Percentiles rank a stretch among this genome's conserved stretches.
Conservation (phyloP, 2,329 filamentous ascomycete species). For the Simplicillium sp. region DNA sequence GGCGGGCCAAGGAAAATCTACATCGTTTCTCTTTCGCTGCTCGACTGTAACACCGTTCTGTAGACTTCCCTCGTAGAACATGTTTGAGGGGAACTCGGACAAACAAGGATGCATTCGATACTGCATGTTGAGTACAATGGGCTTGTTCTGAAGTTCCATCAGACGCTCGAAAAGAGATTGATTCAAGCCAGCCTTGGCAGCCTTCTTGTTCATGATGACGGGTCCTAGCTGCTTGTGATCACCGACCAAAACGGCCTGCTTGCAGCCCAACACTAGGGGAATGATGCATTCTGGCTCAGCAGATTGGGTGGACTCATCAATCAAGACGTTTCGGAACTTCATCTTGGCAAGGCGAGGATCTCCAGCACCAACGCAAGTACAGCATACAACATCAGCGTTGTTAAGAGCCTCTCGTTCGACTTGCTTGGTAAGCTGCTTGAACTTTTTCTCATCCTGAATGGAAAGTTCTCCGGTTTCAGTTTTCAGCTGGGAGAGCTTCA, state of each 20-base stretch:
- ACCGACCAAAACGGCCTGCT: constrained; percentile 96
- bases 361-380: constrained; percentile 94
- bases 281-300: constrained; percentile 99
- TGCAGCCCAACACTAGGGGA: constrained; percentile 90
- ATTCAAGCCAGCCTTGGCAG: constrained; percentile 92
- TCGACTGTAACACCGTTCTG: constrained; percentile 93
- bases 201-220: constrained; percentile 99
- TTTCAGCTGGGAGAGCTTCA: constrained; percentile 90
- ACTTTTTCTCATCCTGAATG: constrained; percentile 96
- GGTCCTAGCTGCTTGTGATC: constrained; percentile 97
- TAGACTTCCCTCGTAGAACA: constrained; percentile 97
- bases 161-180: constrained; percentile 97
- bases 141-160: constrained; percentile 80
- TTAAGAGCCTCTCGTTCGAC: constrained; percentile 91
- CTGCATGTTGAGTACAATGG: constrained; percentile 90
- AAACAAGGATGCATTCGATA: constrained; percentile 99
- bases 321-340: constrained; percentile 96
- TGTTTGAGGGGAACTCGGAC: constrained; percentile 95
- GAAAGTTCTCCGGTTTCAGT: constrained; percentile 83
- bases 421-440: constrained; percentile 87
- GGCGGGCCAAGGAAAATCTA: constrained; percentile 97
- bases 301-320: constrained; percentile 96
- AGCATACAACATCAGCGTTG: constrained; percentile 97
- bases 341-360: constrained; percentile 93
- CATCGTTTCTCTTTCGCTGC: constrained; percentile 79